Percentiles rank a stretch among this genome's conserved stretches.
Evolutionary conservation across 169 alveolate genomes (phyloP).

Genomic region (Plasmodium knowlesi): DNA sequence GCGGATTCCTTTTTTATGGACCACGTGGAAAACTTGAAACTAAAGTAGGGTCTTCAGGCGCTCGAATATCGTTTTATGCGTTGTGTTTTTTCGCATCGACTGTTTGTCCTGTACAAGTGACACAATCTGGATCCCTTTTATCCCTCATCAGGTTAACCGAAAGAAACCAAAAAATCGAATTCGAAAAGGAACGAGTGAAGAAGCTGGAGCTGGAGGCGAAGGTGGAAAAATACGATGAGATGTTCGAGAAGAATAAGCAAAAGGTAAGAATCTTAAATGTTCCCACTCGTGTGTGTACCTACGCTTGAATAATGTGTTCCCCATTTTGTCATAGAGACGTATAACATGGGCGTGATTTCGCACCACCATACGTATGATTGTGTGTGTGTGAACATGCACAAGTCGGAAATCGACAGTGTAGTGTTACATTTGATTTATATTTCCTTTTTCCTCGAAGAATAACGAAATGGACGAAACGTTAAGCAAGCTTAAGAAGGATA

Average conservation of each 20-base stretch:
- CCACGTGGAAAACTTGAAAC: constrained; percentile 66
- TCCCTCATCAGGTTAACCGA: constrained; percentile 28
- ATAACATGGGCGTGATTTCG: not conserved
- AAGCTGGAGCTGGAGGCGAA: constrained; percentile 60
- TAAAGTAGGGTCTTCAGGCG: constrained; percentile 22
- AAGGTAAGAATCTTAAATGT: constrained; percentile 11
- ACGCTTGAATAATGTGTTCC: not conserved
- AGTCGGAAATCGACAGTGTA: not conserved
- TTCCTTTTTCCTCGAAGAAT: constrained; percentile 3
- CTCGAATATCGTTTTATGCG: not conserved
- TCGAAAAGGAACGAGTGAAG: constrained; percentile 54
- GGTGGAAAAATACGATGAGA: constrained; percentile 56
- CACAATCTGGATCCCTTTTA: not conserved
- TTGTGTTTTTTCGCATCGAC: not conserved
- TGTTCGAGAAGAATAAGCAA: constrained; percentile 53
- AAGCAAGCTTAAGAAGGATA: constrained; percentile 44
- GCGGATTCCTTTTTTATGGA: constrained; percentile 56
- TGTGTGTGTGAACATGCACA: not conserved
- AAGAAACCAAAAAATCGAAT: constrained; percentile 57
- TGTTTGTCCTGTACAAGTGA: not conserved
- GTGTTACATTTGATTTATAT: not conserved
- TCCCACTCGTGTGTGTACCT: not conserved
- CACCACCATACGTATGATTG: not conserved
- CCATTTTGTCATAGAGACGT: not conserved
- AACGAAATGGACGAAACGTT: constrained; percentile 68